A percentile compares a stretch with the other conserved stretches of the same genome.
These are phyloP conservation scores for Choanephora cucurbitarum DNA, from an alignment of 371 early-diverging fungal species.

Conservation along the genomic window DNA sequence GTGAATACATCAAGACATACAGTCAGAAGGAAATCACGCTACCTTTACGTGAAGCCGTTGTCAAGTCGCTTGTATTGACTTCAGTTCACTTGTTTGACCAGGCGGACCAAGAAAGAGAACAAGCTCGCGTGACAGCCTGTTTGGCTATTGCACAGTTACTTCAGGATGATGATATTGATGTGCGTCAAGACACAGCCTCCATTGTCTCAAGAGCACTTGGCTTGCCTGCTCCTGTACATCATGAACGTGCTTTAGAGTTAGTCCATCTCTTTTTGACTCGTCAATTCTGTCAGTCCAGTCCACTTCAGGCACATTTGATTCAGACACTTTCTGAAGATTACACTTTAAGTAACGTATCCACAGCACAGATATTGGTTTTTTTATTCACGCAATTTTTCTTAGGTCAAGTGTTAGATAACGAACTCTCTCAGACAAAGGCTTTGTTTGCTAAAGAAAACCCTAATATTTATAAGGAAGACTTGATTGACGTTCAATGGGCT, in stretches of 20 bases:
- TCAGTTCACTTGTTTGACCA: conserved; percentile 37
- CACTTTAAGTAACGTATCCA: conserved; percentile 13
- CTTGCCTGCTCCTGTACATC: conserved; percentile 42
- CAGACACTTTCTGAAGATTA: conserved; percentile 22
- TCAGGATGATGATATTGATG: conserved; percentile 77
- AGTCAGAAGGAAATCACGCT: conserved; percentile 54
- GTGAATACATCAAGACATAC: conserved; percentile 43
- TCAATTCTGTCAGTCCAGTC: conserved; percentile 20
- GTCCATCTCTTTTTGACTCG: conserved; percentile 45
- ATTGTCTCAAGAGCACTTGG: conserved; percentile 58
- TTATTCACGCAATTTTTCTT: too few relatives aligned
- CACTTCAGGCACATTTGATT: conserved; percentile 26
- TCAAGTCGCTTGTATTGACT: conserved; percentile 51
- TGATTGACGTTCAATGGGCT: conserved; percentile 56
- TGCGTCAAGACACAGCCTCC: conserved; percentile 59
- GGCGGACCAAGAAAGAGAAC: conserved; percentile 1
- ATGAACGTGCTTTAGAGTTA: conserved; percentile 60
- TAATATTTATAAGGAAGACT: conserved; percentile 57
- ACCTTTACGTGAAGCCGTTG: conserved; percentile 60
- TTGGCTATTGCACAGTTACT: conserved; percentile 25
- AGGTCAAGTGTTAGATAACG: conserved; percentile 32
- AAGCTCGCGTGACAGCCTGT: conserved; percentile 21
- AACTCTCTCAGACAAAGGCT: conserved; percentile 29
- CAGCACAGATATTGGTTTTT: too few relatives aligned
- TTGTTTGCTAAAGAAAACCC: conserved; percentile 57